A percentile compares a stretch with the other conserved stretches of the same genome.
phyloP scores from a whole-genome alignment of 1,139 yeast genomes.

The Taphrina communis region DNA sequence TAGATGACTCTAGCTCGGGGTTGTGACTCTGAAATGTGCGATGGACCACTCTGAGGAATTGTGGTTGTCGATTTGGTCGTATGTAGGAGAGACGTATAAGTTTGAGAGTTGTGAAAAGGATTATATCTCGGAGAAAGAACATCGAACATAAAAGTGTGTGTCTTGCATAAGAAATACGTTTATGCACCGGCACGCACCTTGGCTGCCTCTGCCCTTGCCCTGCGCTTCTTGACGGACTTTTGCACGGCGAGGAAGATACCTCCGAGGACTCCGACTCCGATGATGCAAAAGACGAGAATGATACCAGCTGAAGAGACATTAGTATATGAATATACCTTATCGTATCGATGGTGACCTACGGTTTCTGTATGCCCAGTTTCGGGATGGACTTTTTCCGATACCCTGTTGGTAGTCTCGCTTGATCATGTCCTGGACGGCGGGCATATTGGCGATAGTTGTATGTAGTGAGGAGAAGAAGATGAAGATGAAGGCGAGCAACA shows the following conservation, averaged over 20 bases:
- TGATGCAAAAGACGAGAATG: conserved; percentile 38
- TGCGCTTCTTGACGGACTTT: conserved; percentile 26
- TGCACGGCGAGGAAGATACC: conserved; percentile 22
- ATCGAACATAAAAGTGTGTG: too few species aligned
- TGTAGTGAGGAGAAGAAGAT: not conserved
- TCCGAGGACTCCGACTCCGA: conserved; percentile 24
- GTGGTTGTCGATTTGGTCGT: not conserved
- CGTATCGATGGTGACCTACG: not conserved
- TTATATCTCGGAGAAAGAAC: too few species aligned
- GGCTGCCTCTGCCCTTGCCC: conserved; percentile 35
- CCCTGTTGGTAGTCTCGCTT: conserved; percentile 26
- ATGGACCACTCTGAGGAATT: too few species aligned
- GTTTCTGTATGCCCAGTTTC: conserved; percentile 29
- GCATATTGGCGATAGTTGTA: not conserved
- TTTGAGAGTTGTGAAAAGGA: too few species aligned
- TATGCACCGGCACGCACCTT: conserved; percentile 38
- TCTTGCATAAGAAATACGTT: not conserved
- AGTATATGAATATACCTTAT: not conserved
- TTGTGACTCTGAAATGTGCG: too few species aligned
- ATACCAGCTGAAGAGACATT: conserved; percentile 19
- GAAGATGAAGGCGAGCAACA: too few species aligned
- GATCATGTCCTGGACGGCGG: conserved; percentile 14
- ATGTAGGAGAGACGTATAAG: conserved; percentile 3
- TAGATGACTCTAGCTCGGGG: too few species aligned
- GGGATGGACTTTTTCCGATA: conserved; percentile 11